Percentiles rank a stretch among this genome's conserved stretches.
These are phyloP conservation scores for Gynandropsis gynandra DNA, from an alignment of 345 rosid species.

Conservation along the genomic window DNA sequence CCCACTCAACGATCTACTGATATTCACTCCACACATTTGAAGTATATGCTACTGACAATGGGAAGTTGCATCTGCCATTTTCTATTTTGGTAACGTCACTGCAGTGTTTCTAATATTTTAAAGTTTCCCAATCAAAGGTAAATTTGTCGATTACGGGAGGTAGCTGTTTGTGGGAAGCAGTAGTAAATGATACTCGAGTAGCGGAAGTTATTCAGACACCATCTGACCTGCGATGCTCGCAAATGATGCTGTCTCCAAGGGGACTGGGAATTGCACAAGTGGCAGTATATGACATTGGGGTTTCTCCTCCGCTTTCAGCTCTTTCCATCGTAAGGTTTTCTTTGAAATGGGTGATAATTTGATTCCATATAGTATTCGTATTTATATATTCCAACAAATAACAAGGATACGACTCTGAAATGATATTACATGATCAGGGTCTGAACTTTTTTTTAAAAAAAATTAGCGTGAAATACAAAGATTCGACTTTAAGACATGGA, in stretches of 20 bases:
- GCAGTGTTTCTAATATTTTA: slow-evolving; percentile 7
- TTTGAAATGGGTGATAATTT: background rate
- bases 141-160: slow-evolving; percentile 87
- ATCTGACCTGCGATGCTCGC: slow-evolving; percentile 65
- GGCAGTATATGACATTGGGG: slow-evolving; percentile 72
- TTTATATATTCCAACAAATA: too few relatives aligned
- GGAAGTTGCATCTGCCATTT: slow-evolving; percentile 5
- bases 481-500: slow-evolving; percentile 8
- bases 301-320: slow-evolving; percentile 62
- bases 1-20: slow-evolving; percentile 7
- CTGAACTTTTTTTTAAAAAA: background rate
- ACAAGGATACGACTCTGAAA: too few relatives aligned
- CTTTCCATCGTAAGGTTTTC: slow-evolving; percentile 56
- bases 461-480: slow-evolving; percentile 2
- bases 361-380: background rate
- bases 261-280: slow-evolving; percentile 77
- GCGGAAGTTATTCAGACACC: slow-evolving; percentile 69
- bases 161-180: slow-evolving; percentile 78
- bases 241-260: slow-evolving; percentile 63
- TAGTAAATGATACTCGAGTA: slow-evolving; percentile 70
- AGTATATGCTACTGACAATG: slow-evolving; percentile 13
- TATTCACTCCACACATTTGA: slow-evolving; percentile 6
- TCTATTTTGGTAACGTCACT: slow-evolving; percentile 7
- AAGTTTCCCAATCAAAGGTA: slow-evolving; percentile 39
- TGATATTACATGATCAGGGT: slow-evolving; percentile 10